These are phyloP conservation scores for Ustilago tritici DNA, from an alignment of 1,284 basidiomycete genomes.

Conservation along the genomic window DNA sequence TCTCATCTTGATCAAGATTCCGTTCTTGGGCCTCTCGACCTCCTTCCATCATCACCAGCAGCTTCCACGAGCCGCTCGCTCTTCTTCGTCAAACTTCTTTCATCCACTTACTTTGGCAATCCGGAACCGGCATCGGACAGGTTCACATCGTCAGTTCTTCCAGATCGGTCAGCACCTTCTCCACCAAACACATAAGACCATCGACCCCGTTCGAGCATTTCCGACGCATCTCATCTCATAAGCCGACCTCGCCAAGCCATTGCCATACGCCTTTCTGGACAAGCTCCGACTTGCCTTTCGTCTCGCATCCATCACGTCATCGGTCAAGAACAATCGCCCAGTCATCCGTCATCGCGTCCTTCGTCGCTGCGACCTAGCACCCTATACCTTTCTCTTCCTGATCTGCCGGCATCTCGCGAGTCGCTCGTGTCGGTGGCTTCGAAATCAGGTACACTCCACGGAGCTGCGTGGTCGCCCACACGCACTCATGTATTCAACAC, in stretches of 20 bases:
- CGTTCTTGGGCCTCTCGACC: not conserved
- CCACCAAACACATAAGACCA: not conserved
- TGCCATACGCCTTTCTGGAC: not conserved
- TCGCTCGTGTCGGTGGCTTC: not conserved
- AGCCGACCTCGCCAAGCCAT: not conserved
- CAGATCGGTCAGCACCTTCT: not conserved
- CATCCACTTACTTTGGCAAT: not conserved
- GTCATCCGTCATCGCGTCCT: not conserved
- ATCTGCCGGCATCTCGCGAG: not conserved
- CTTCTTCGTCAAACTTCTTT: not conserved
- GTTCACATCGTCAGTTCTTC: not conserved
- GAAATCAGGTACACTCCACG: not conserved
- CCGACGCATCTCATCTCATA: not conserved
- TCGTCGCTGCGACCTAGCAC: not conserved
- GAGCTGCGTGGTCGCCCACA: slow-evolving; percentile 1
- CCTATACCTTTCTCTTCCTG: not conserved
- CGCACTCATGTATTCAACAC: slow-evolving; percentile 23
- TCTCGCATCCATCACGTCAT: not conserved
- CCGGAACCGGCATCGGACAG: not conserved
- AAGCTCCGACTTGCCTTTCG: not conserved
- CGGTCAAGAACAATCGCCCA: not conserved
- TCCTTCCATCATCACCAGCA: not conserved
- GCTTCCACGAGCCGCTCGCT: not conserved
- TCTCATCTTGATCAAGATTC: not conserved
- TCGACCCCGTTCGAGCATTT: not conserved